Conservation (phyloP, 345 rosid species). For the Camelina hispida region DNA sequence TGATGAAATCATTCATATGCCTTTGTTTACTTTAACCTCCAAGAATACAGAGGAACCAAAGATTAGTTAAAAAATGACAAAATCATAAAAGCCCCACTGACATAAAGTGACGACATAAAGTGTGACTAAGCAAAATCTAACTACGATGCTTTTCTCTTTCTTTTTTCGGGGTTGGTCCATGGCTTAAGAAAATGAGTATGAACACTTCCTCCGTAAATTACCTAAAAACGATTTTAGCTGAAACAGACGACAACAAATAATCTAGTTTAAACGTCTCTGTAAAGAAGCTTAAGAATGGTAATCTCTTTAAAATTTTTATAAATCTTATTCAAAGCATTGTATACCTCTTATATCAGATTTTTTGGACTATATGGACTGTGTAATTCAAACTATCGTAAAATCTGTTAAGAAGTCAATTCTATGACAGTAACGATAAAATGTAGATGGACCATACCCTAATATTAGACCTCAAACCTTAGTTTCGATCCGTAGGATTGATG, state of each 20-base stretch:
- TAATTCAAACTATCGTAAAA: slow-evolving; percentile 12
- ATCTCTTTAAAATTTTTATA: neutral
- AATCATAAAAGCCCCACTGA: slow-evolving; percentile 40
- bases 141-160: slow-evolving; percentile 10
- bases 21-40: slow-evolving; percentile 17
- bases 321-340: neutral
- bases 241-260: neutral
- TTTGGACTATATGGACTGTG: slow-evolving; percentile 1
- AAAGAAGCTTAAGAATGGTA: slow-evolving; percentile 8
- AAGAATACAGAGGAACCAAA: slow-evolving; percentile 8
- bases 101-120: slow-evolving; percentile 38
- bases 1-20: slow-evolving; percentile 40
- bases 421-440: slow-evolving; percentile 4
- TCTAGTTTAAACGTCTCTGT: neutral
- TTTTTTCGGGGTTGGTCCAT: slow-evolving; percentile 4
- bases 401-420: slow-evolving; percentile 10
- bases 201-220: slow-evolving; percentile 8
- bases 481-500: slow-evolving; percentile 1
- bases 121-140: slow-evolving; percentile 39
- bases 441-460: slow-evolving; percentile 35
- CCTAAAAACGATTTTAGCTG: neutral
- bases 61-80: slow-evolving; percentile 20
- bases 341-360: neutral
- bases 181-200: slow-evolving; percentile 4
- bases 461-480: slow-evolving; percentile 22